Base-by-base conservation (phyloP, 2,329 filamentous ascomycete genomes). In the Aspergillus brunneoviolaceus region DNA sequence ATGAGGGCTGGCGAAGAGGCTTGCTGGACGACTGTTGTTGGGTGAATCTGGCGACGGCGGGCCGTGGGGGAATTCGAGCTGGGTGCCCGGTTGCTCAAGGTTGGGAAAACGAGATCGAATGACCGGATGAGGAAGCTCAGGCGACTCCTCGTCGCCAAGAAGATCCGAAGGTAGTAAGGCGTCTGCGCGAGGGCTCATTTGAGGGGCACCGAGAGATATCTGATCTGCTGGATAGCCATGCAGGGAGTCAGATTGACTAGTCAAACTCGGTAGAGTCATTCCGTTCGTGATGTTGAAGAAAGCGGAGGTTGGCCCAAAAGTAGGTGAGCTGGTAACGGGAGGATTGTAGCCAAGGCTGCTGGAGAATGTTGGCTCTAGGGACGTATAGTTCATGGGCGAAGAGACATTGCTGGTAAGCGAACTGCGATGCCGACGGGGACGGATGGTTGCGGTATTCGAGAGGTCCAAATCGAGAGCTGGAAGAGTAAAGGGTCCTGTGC, bases 271-370 rank as follows among this genome's bases (percentile, higher is more conserved):
- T n/a, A 86, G 69, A 4, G 84, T 82, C 83, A 86, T 87, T 60
- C 85, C 85, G 64, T 87, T 87, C 53, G 82, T 83, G 49, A 85
- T 81, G 63, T 87, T 87, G 74, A 88, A 85, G 64, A 86, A 87
- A 0, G 84, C 79, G 5, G 82, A 75, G 21, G 76, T 73, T 12
- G 79, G 75, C 1, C 79, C 71, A 59, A 84, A 85, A 0, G 81
- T 79, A 6, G 85, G 83, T 3, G 84, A 84, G 23, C 79, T 79
- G 53, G 76, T 82, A 3, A 80, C 73, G 3, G 81, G 76, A 58
- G 76, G 79, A 63, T 80, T 81, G 70, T 83, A 83, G 23, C 75
- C 79, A 35, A 80, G 72, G 10, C 74, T 66, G 52, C 72, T 67
- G 47, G 76, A 68, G 57, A 80, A 78, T 1, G 71, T 66, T 5